Evolutionary conservation across 176 grass and related monocot species (phyloP).

Genomic region (Oryza nivara): DNA sequence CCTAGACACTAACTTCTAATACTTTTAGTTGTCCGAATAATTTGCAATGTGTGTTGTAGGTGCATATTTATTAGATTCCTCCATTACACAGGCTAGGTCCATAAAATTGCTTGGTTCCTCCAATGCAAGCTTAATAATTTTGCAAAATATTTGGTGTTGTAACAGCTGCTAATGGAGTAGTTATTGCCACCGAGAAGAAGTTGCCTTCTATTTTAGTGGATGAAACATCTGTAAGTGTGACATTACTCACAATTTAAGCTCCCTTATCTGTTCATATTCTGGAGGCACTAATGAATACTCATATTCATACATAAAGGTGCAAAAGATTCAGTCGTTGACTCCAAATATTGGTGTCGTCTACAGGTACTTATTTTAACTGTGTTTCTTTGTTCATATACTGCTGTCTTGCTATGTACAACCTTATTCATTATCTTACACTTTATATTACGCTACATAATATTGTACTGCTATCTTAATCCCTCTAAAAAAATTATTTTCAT

Average conservation of each 20-base stretch:
- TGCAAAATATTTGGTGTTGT: conserved; percentile 20
- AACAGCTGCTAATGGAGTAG: conserved; percentile 81
- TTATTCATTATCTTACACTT: background rate
- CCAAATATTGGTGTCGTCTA: conserved; percentile 94
- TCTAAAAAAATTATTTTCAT: background rate
- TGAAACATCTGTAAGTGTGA: conserved; percentile 72
- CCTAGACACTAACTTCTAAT: background rate
- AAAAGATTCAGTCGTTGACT: conserved; percentile 93
- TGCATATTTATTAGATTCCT: background rate
- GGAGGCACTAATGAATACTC: background rate
- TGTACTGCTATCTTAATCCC: background rate
- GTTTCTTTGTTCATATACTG: background rate
- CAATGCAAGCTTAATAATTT: conserved; percentile 10
- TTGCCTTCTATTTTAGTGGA: conserved; percentile 85
- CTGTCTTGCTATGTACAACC: background rate
- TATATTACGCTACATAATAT: background rate
- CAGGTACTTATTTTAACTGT: conserved; percentile 49
- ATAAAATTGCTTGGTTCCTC: background rate
- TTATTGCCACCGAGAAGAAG: conserved; percentile 86
- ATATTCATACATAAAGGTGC: conserved; percentile 58
- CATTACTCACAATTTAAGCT: background rate
- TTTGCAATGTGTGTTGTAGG: background rate
- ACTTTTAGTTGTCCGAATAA: background rate
- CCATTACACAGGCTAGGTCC: background rate
- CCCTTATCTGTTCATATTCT: background rate